A percentile compares a stretch with the other conserved stretches of the same genome.
Evolutionary conservation across 2,329 filamentous ascomycete species (phyloP).

Genomic region (Alternaria conjuncta): DNA sequence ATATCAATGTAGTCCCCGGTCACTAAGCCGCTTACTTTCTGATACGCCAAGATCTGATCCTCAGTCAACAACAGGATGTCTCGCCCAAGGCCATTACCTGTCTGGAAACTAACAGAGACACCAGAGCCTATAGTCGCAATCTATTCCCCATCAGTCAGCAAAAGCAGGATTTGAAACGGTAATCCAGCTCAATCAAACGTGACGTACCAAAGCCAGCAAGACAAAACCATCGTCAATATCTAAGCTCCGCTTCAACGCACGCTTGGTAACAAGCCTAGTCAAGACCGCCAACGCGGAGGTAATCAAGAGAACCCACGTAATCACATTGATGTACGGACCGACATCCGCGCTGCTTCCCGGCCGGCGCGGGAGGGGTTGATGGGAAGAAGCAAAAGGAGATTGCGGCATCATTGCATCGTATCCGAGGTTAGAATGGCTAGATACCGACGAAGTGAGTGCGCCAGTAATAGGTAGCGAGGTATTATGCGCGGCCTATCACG

Average conservation of each 20-base stretch:
- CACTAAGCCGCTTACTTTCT: slow-evolving; percentile 32
- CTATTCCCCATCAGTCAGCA: slow-evolving; percentile 24
- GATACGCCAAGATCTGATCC: slow-evolving; percentile 32
- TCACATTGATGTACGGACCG: slow-evolving; percentile 45
- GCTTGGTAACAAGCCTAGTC: slow-evolving; percentile 44
- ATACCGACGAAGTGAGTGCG: slow-evolving; percentile 11
- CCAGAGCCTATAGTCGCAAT: slow-evolving; percentile 43
- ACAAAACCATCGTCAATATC: slow-evolving; percentile 46
- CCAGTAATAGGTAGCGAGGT: neutral
- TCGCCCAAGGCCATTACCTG: slow-evolving; percentile 40
- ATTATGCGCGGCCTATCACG: neutral
- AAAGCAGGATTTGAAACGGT: neutral
- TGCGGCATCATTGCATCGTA: slow-evolving; percentile 38
- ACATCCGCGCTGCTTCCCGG: slow-evolving; percentile 37
- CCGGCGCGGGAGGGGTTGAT: slow-evolving; percentile 33
- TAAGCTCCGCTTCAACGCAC: slow-evolving; percentile 37
- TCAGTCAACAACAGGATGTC: slow-evolving; percentile 27
- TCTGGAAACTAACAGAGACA: slow-evolving; percentile 38
- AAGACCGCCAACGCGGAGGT: slow-evolving; percentile 42
- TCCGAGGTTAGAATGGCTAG: slow-evolving; percentile 7
- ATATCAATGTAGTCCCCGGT: neutral
- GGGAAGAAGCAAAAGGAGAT: slow-evolving; percentile 23
- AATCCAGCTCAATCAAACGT: neutral
- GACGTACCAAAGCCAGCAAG: slow-evolving; percentile 40
- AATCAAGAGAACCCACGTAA: slow-evolving; percentile 45